Evolutionary conservation across 768 basidiomycete species (phyloP).

Genomic region (Hysterangium stoloniferum): DNA sequence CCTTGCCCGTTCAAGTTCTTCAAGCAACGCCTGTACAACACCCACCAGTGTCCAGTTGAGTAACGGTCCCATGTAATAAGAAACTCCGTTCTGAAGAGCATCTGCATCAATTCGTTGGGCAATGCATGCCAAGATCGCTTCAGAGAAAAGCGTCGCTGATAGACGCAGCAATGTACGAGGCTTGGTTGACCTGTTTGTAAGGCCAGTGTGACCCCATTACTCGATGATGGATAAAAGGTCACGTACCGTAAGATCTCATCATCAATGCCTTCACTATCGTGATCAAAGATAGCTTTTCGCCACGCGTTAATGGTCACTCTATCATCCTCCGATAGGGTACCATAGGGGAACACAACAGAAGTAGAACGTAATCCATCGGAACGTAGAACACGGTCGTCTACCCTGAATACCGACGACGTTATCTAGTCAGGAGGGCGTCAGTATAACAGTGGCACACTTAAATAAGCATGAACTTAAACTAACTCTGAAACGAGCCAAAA

Average conservation of each 20-base stretch:
- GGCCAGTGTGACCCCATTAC: not conserved
- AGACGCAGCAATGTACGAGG: conserved; percentile 62
- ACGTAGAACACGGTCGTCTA: conserved; percentile 39
- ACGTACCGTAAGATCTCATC: conserved; percentile 60
- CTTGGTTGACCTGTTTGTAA: conserved; percentile 59
- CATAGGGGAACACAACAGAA: conserved; percentile 33
- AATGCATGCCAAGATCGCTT: conserved; percentile 44
- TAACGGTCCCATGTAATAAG: conserved; percentile 66
- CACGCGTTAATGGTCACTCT: conserved; percentile 35
- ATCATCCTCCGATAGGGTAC: conserved; percentile 27
- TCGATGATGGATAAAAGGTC: not conserved
- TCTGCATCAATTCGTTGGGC: conserved; percentile 59
- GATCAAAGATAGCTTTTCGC: conserved; percentile 76
- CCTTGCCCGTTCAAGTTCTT: conserved; percentile 52
- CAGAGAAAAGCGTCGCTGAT: conserved; percentile 56
- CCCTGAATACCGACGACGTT: conserved; percentile 37
- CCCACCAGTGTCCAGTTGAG: conserved; percentile 77
- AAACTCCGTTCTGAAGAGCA: conserved; percentile 62
- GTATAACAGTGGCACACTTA: conserved; percentile 6
- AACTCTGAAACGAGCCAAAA: conserved; percentile 58
- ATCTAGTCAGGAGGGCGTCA: conserved; percentile 33
- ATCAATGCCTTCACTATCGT: conserved; percentile 72
- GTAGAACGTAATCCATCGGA: conserved; percentile 45
- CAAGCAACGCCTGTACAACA: conserved; percentile 54
- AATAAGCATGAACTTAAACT: conserved; percentile 15